phyloP scores from a whole-genome alignment of 2,329 filamentous ascomycete species.

The Pseudocercospora fuligena region DNA sequence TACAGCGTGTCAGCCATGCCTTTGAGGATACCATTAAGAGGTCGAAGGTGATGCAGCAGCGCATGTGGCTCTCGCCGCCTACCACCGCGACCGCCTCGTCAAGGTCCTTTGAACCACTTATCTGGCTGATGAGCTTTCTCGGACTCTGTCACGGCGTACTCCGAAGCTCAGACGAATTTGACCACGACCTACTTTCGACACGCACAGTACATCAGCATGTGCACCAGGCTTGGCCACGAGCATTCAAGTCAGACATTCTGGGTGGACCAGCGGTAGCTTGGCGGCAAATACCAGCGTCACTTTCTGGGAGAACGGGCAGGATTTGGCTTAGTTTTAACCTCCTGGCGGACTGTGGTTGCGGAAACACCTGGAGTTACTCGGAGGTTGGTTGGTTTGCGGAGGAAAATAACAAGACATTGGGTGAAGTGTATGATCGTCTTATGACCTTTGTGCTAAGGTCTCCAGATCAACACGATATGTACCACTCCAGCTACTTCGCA shows the following conservation, averaged over 20 bases:
- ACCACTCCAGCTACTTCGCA: no score
- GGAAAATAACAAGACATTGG: no score
- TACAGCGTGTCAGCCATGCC: not conserved
- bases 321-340: no score
- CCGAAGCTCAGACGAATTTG: no score
- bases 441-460: no score
- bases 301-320: no score
- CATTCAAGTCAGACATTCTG: not conserved
- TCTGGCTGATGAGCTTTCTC: not conserved
- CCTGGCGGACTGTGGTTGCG: no score
- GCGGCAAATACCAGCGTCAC: not conserved
- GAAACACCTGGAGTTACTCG: no score
- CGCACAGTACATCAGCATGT: not conserved
- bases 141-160: not conserved
- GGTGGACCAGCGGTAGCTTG: not conserved
- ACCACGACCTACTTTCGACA: no score
- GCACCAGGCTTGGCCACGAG: not conserved
- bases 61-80: not conserved
- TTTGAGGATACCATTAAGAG: not conserved
- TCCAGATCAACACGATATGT: no score
- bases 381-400: no score
- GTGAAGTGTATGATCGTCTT: no score
- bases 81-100: not conserved
- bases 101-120: not conserved
- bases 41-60: not conserved